phyloP scores from a whole-genome alignment of 228 moss, liverwort and hornwort genomes.

The Sphagnum magellanicum region DNA sequence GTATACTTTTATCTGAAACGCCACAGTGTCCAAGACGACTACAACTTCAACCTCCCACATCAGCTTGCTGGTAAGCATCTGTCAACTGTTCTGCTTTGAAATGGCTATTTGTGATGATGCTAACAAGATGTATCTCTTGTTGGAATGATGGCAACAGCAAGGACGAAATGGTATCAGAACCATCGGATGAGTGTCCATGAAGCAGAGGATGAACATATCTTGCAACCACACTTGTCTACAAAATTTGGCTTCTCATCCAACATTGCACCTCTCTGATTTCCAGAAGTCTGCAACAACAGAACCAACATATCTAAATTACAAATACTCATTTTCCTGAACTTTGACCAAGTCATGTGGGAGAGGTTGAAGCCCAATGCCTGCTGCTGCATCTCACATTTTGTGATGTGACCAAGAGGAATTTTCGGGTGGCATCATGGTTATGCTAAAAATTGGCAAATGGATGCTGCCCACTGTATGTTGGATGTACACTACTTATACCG shows the following conservation, averaged over 20 bases:
- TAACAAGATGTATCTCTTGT: background rate
- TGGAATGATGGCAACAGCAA: constrained; percentile 23
- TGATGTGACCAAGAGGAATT: no score
- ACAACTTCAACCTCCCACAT: constrained; percentile 60
- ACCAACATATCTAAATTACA: no score
- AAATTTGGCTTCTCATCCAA: constrained; percentile 59
- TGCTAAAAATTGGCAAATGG: no score
- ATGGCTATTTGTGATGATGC: background rate
- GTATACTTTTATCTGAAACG: constrained; percentile 24
- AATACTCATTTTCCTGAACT: no score
- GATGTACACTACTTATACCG: no score
- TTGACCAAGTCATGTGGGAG: no score
- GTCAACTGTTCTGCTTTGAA: background rate
- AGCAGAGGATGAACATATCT: constrained; percentile 41
- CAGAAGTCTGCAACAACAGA: no score
- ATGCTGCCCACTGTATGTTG: no score
- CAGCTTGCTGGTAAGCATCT: constrained; percentile 44
- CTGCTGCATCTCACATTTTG: no score
- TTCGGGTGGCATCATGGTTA: no score
- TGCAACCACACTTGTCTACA: constrained; percentile 40
- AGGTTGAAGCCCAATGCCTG: no score
- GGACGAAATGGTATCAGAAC: constrained; percentile 50
- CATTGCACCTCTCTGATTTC: constrained; percentile 19
- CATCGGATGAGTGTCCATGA: constrained; percentile 38
- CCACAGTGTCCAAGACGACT: constrained; percentile 33